phyloP scores from a whole-genome alignment of 225 moss, liverwort and hornwort species.

The Physcomitrium patens region DNA sequence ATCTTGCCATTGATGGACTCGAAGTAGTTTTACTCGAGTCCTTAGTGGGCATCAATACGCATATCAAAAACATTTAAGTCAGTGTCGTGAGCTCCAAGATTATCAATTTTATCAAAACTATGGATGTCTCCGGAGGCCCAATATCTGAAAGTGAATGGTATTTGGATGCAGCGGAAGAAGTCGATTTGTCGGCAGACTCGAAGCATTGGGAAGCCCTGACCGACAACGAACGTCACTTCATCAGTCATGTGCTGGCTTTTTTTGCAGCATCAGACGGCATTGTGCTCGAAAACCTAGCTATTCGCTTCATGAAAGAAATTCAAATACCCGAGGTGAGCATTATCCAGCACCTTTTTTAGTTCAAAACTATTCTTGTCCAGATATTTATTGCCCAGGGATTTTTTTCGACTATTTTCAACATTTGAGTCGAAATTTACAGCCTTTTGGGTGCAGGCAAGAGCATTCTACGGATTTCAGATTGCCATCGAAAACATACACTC shows the following conservation, averaged over 20 bases:
- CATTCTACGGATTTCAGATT: conserved; percentile 95
- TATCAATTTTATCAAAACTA: background rate
- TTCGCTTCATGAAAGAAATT: conserved; percentile 94
- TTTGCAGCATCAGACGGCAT: conserved; percentile 97
- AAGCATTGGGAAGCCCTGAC: conserved; percentile 85
- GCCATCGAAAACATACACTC: conserved; percentile 97
- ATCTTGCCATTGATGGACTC: too few species aligned
- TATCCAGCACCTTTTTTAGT: background rate
- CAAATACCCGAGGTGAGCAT: conserved; percentile 85
- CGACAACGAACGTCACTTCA: conserved; percentile 80
- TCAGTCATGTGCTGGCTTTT: conserved; percentile 96
- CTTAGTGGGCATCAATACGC: too few species aligned
- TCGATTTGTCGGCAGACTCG: conserved; percentile 74
- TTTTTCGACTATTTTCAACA: too few species aligned
- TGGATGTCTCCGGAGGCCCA: background rate
- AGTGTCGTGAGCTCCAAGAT: too few species aligned
- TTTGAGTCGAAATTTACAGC: background rate
- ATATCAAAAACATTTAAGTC: too few species aligned
- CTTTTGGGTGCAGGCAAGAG: conserved; percentile 50
- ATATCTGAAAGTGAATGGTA: background rate
- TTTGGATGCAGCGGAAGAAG: conserved; percentile 83
- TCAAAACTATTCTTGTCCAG: too few species aligned
- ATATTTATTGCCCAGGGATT: too few species aligned
- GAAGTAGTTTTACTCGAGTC: too few species aligned
- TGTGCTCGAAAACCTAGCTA: conserved; percentile 90